These are phyloP conservation scores for Globisporangium yorkense DNA, from an alignment of 352 stramenopile genomes.

Conservation along the genomic window DNA sequence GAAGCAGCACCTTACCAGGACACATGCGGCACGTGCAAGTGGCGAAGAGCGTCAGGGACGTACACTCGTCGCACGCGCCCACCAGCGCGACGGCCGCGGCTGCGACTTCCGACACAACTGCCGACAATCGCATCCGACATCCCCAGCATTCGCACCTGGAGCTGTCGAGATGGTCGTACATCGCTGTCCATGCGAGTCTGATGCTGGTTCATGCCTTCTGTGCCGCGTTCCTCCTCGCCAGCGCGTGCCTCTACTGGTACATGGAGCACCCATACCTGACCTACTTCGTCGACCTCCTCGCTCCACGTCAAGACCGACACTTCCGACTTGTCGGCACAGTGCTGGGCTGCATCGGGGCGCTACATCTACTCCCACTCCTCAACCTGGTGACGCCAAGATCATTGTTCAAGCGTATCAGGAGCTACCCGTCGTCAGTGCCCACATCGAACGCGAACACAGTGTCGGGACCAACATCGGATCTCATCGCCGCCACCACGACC, in stretches of 20 bases:
- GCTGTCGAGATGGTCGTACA: not conserved
- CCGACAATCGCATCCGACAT: not conserved
- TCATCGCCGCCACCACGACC: too few relatives aligned
- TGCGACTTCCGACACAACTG: not conserved
- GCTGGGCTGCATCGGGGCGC: slow-evolving; percentile 13
- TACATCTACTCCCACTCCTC: slow-evolving; percentile 3
- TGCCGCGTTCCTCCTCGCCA: slow-evolving; percentile 12
- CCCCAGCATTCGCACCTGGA: not conserved
- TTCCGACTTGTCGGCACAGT: slow-evolving; percentile 14
- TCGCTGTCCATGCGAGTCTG: not conserved
- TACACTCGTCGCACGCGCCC: too few relatives aligned
- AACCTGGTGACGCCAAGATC: not conserved
- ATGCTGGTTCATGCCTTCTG: slow-evolving; percentile 6
- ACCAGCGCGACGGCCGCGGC: not conserved
- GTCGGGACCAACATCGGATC: too few relatives aligned
- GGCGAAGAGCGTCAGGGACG: not conserved
- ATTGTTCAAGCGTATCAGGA: not conserved
- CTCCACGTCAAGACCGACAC: slow-evolving; percentile 14
- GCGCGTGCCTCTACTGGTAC: slow-evolving; percentile 19
- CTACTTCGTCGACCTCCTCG: slow-evolving; percentile 24
- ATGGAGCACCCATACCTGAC: slow-evolving; percentile 19
- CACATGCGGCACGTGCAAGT: not conserved
- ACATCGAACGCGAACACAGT: not conserved
- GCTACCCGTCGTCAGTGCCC: too few relatives aligned
- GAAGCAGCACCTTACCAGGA: too few relatives aligned